Evolutionary conservation across 164 flowering plant species (phyloP), one percentile per base, ranked within the genome.

Genomic region (Kalanchoe fedtschenkoi): DNA sequence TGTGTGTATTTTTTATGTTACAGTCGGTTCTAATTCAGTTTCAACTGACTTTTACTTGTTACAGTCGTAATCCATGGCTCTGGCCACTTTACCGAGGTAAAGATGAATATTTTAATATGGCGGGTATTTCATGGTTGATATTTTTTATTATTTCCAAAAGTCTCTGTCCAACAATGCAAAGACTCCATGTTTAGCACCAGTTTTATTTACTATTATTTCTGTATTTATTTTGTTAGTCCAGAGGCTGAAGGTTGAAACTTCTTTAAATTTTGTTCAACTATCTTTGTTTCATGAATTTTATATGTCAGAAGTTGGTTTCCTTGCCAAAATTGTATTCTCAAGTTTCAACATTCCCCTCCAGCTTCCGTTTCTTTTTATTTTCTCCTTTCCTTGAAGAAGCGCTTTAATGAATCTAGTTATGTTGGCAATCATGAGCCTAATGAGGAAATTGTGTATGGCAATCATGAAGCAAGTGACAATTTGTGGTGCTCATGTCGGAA

Each of bases 11-110:
- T n/a, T 15, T 21, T 3, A 55, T 15, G 62, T 16, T 28, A 19
- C 35, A 63, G 38, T 21, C 15, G 13, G 30, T 33, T 43, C 7
- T 41, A 42, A 19, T 65, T 16, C 8, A 11, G 54, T 44, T 43
- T 26, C 29, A 16, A 11, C 11, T 61, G 53, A 26, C n/a, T 73
- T 33, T 66, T 32, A 5, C 41, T 51, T 68, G 53, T 72, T 76
- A 64, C 83, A 90, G 97, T 85, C 37, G 66, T 64, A 85, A 82
- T 57, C 89, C 95, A 44, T 91, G 78, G 41, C 62, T 93, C 67
- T 90, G 99, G 99, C 99, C 99, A 24, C 66, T 93, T 57, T 93
- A 90, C 78, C 85, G 99, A 83, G 99, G 99, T 88, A 77, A 63
- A 6, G 16, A 26, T 29, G 17, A 42, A 24, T 39, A 26, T 30